A percentile compares a stretch with the other conserved stretches of the same genome.
Evolutionary conservation across 352 stramenopile genomes (phyloP).

Genomic region (Aphanomyces invadans): DNA sequence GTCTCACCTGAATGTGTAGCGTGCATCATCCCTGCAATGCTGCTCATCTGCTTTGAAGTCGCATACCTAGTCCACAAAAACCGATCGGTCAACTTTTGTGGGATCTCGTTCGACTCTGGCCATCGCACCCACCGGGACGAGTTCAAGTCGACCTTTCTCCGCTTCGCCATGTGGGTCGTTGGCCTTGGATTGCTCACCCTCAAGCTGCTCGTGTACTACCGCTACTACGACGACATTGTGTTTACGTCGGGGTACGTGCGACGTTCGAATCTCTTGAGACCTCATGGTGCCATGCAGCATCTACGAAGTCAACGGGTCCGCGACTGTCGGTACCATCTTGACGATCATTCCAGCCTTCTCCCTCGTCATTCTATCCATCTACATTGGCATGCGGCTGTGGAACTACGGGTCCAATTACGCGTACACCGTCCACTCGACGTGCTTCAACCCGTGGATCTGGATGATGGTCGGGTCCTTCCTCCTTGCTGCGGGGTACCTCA

Average conservation of each 20-base stretch:
- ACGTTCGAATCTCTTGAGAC: background rate
- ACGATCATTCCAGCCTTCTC: constrained; percentile 55
- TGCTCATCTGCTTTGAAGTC: constrained; percentile 85
- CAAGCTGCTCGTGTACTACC: constrained; percentile 64
- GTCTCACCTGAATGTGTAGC: constrained; percentile 22
- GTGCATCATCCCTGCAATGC: constrained; percentile 74
- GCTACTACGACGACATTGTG: constrained; percentile 27
- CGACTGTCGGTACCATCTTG: constrained; percentile 43
- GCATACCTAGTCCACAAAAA: constrained; percentile 87
- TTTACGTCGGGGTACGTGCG: constrained; percentile 2
- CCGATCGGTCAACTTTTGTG: constrained; percentile 86
- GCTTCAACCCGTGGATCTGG: constrained; percentile 85
- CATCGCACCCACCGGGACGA: constrained; percentile 31
- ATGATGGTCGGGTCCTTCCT: constrained; percentile 70
- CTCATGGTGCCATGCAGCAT: constrained; percentile 34
- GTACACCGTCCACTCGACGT: constrained; percentile 76
- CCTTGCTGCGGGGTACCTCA: constrained; percentile 63
- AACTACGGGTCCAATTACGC: constrained; percentile 83
- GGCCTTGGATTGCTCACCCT: constrained; percentile 49
- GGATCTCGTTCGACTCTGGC: constrained; percentile 79
- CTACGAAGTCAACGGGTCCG: constrained; percentile 65
- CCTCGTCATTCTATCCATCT: constrained; percentile 59
- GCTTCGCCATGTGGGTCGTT: constrained; percentile 63
- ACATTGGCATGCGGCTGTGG: constrained; percentile 68
- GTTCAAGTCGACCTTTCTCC: constrained; percentile 49